Conservation (phyloP, 2,329 filamentous ascomycete genomes). For the Alternaria tenuissima region DNA sequence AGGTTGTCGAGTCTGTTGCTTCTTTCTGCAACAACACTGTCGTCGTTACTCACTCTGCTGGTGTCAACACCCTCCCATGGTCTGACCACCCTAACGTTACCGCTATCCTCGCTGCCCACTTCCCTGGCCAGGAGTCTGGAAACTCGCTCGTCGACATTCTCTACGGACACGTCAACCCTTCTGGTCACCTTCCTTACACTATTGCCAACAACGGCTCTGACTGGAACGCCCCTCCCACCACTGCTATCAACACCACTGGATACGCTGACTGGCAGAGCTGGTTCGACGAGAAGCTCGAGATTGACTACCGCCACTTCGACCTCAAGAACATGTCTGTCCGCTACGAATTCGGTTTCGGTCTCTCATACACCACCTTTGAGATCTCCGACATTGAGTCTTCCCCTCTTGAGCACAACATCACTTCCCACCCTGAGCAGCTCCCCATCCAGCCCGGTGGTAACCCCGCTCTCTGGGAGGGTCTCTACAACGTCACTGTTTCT, state of each 20-base stretch:
- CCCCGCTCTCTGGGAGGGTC: slow-evolving; percentile 68
- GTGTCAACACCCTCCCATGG: slow-evolving; percentile 54
- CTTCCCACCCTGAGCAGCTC: slow-evolving; percentile 60
- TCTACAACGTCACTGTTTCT: slow-evolving; percentile 72
- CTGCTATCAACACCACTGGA: slow-evolving; percentile 51
- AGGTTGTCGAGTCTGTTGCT: slow-evolving; percentile 57
- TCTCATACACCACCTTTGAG: slow-evolving; percentile 77
- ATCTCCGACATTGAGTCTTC: slow-evolving; percentile 71
- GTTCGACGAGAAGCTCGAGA: slow-evolving; percentile 69
- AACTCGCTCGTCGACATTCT: slow-evolving; percentile 59
- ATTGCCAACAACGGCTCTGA: slow-evolving; percentile 76
- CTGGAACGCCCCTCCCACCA: slow-evolving; percentile 61
- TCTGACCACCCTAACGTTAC: slow-evolving; percentile 55
- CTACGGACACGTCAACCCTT: slow-evolving; percentile 79
- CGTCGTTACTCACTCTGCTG: slow-evolving; percentile 57
- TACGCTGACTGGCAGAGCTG: slow-evolving; percentile 59
- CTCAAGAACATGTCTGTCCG: slow-evolving; percentile 69
- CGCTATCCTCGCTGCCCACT: slow-evolving; percentile 54
- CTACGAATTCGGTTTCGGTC: slow-evolving; percentile 82
- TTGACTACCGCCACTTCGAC: slow-evolving; percentile 83
- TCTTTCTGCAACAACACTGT: slow-evolving; percentile 60
- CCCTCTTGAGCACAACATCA: slow-evolving; percentile 64
- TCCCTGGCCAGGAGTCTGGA: slow-evolving; percentile 53
- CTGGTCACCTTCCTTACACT: slow-evolving; percentile 85
- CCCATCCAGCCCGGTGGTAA: slow-evolving; percentile 55